Evolutionary conservation across 225 moss, liverwort and hornwort species (phyloP).

Genomic region (Marchantia paleacea): DNA sequence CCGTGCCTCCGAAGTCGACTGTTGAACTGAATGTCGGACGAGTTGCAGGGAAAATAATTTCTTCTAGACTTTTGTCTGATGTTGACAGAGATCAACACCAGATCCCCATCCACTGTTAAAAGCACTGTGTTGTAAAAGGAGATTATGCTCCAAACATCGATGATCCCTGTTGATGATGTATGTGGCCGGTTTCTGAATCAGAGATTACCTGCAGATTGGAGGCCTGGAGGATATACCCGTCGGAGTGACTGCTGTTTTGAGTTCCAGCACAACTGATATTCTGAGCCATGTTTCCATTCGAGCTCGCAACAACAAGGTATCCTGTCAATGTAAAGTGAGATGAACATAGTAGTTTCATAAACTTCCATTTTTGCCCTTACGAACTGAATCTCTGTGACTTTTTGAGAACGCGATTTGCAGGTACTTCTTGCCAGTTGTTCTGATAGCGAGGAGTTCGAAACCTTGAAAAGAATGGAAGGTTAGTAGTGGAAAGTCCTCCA

Average conservation of each 20-base stretch:
- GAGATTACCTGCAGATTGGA: conserved; percentile 20
- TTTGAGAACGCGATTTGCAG: not conserved
- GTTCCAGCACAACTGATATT: conserved; percentile 26
- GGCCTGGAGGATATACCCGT: conserved; percentile 38
- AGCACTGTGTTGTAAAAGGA: too few species aligned
- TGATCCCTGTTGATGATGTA: not conserved
- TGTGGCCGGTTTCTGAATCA: not conserved
- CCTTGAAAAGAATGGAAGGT: conserved; percentile 27
- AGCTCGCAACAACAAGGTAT: conserved; percentile 32
- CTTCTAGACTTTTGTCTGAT: too few species aligned
- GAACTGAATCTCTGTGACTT: not conserved
- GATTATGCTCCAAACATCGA: too few species aligned
- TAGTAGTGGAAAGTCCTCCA: not conserved
- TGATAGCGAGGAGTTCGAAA: conserved; percentile 23
- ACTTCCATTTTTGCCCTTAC: too few species aligned
- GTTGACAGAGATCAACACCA: too few species aligned
- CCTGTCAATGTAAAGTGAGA: not conserved
- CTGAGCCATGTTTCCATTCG: conserved; percentile 38
- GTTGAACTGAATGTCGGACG: too few species aligned
- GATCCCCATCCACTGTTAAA: too few species aligned
- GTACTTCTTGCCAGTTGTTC: conserved; percentile 33
- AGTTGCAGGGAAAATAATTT: too few species aligned
- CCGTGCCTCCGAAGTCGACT: too few species aligned
- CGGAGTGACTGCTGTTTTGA: conserved; percentile 32
- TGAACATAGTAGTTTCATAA: too few species aligned